These are phyloP conservation scores for Luzula sylvatica DNA, from an alignment of 176 grass and related monocot species.

Conservation along the genomic window DNA sequence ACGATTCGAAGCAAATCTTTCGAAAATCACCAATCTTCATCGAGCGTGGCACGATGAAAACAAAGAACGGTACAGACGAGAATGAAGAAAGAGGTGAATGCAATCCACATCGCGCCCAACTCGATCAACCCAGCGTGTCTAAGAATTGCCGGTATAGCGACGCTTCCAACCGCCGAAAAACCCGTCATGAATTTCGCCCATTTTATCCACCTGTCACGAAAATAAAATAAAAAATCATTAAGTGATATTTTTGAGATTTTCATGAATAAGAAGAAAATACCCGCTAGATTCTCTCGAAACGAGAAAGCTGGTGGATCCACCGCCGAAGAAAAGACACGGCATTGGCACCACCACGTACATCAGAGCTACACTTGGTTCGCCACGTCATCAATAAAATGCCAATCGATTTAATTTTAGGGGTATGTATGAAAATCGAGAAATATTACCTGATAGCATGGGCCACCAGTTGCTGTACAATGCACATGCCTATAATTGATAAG, in stretches of 20 bases:
- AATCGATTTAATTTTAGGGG: no score
- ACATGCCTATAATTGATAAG: conserved; percentile 55
- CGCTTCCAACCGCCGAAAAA: conserved; percentile 78
- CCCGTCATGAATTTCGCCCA: conserved; percentile 90
- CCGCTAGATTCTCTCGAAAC: conserved; percentile 73
- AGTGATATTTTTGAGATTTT: no score
- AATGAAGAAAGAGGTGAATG: conserved; percentile 96
- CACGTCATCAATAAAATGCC: conserved; percentile 27
- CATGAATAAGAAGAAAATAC: conserved; percentile 32
- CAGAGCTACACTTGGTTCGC: conserved; percentile 37
- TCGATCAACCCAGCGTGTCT: conserved; percentile 86
- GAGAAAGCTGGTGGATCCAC: conserved; percentile 85
- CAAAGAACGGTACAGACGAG: conserved; percentile 82
- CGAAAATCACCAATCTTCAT: conserved; percentile 83
- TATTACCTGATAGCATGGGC: conserved; percentile 97
- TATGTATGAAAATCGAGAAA: no score
- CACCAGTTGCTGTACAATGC: conserved; percentile 98
- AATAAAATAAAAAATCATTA: not conserved
- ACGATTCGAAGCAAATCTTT: no score
- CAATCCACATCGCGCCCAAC: conserved; percentile 83
- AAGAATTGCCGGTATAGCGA: conserved; percentile 81
- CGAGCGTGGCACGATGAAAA: conserved; percentile 71
- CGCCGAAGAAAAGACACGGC: conserved; percentile 95
- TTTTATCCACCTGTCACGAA: conserved; percentile 63
- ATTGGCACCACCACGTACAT: conserved; percentile 96